phyloP scores from a whole-genome alignment of 2,329 filamentous ascomycete genomes.

The Aspergillus pseudoglaucus region DNA sequence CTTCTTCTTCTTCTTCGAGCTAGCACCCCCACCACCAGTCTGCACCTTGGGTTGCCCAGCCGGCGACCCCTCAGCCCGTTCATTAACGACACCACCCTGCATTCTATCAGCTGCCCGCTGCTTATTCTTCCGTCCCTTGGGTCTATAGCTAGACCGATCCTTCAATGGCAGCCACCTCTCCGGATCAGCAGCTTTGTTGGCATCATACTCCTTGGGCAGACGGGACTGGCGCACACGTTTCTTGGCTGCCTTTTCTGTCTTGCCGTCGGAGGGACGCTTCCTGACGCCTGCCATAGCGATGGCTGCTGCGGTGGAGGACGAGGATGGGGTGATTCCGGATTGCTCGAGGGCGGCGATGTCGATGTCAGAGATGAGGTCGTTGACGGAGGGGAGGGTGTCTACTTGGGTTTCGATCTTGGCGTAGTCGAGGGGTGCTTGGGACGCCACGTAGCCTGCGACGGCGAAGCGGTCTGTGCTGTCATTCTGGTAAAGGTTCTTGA shows the following conservation, averaged over 20 bases:
- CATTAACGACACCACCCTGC: conserved; percentile 75
- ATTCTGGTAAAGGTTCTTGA: conserved; percentile 61
- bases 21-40: conserved; percentile 30
- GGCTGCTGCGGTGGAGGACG: conserved; percentile 22
- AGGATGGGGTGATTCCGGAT: conserved; percentile 36
- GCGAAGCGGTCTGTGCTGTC: conserved; percentile 62
- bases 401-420: conserved; percentile 30
- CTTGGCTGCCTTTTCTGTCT: conserved; percentile 23
- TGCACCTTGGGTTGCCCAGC: conserved; percentile 24
- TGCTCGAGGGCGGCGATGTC: conserved; percentile 41
- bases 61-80: conserved; percentile 53
- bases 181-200: conserved; percentile 73
- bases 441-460: conserved; percentile 78
- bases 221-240: conserved; percentile 42
- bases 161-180: conserved; percentile 90
- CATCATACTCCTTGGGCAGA: conserved; percentile 51
- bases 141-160: conserved; percentile 80
- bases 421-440: conserved; percentile 54
- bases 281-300: conserved; percentile 28
- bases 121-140: conserved; percentile 88
- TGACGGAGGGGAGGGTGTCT: conserved; percentile 32
- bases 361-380: conserved; percentile 38
- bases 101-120: conserved; percentile 71
- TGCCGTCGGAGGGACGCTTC: conserved; percentile 34
- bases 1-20: conserved; percentile 47